These are phyloP conservation scores for Parasarocladium wereldwijsianum DNA, from an alignment of 2,329 filamentous ascomycete genomes.

Conservation along the genomic window DNA sequence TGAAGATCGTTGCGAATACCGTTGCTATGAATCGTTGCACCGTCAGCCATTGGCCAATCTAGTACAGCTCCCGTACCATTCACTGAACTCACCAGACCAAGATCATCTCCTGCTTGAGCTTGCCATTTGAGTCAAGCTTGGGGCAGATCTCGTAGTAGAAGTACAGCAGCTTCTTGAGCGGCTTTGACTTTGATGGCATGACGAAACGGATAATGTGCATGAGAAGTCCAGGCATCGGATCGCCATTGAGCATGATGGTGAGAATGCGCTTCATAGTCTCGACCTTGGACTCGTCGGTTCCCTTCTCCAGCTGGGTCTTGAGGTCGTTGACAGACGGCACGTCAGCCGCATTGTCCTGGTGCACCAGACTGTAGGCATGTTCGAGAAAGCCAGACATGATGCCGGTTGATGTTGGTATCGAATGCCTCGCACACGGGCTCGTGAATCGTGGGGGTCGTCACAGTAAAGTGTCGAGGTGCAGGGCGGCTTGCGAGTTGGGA, in stretches of 20 bases:
- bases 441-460: constrained; percentile 6
- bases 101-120: constrained; percentile 99
- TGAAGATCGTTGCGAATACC: constrained; percentile 96
- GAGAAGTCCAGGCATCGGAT: constrained; percentile 84
- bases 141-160: constrained; percentile 99
- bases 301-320: constrained; percentile 86
- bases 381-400: constrained; percentile 90
- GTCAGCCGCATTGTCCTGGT: constrained; percentile 93
- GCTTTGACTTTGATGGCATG: constrained; percentile 96
- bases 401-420: too few relatives aligned
- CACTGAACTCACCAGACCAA: constrained; percentile 61
- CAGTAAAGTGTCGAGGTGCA: constrained; percentile 10
- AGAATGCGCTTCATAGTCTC: constrained; percentile 95
- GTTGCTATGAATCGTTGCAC: constrained; percentile 71
- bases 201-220: constrained; percentile 99
- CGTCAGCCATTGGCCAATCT: too few relatives aligned
- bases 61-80: not conserved
- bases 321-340: constrained; percentile 82
- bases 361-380: constrained; percentile 89
- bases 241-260: constrained; percentile 95
- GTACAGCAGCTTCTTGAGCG: constrained; percentile 94
- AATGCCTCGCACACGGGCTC: constrained; percentile 5
- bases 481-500: constrained; percentile 14
- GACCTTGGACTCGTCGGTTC: constrained; percentile 80
- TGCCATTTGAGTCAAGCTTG: constrained; percentile 81